Conservation (phyloP, 2,329 filamentous ascomycete genomes). For the Escovopsis sp. region DNA sequence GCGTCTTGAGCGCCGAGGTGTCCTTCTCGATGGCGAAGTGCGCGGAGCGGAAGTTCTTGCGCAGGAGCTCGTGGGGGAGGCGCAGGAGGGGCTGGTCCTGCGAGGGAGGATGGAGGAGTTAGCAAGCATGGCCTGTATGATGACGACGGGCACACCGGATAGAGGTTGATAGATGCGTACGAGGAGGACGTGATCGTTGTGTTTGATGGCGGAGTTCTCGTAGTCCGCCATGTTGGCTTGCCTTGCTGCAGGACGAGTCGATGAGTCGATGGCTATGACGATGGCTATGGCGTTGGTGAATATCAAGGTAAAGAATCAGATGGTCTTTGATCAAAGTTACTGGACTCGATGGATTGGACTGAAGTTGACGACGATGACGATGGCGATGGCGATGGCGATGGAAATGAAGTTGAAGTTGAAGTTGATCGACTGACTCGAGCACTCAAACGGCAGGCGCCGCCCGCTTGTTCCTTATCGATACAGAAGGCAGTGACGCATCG, state of each 20-base stretch:
- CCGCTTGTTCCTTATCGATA: too few relatives aligned
- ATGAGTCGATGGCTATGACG: too few relatives aligned
- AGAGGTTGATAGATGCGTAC: slow-evolving; percentile 22
- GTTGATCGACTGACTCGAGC: too few relatives aligned
- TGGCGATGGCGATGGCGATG: too few relatives aligned
- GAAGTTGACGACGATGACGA: too few relatives aligned
- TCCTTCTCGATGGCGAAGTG: slow-evolving; percentile 65
- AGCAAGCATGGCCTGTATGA: not conserved
- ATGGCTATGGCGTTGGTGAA: too few relatives aligned
- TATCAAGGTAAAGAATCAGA: too few relatives aligned
- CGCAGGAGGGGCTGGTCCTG: slow-evolving; percentile 91
- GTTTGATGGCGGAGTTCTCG: slow-evolving; percentile 53
- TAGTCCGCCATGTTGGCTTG: slow-evolving; percentile 37
- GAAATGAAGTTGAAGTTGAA: too few relatives aligned
- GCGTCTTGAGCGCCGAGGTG: slow-evolving; percentile 44
- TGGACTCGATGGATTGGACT: too few relatives aligned
- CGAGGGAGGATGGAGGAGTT: not conserved
- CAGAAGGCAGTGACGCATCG: too few relatives aligned
- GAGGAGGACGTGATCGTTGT: slow-evolving; percentile 61
- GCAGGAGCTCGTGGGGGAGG: slow-evolving; percentile 80
- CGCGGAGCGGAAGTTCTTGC: slow-evolving; percentile 84
- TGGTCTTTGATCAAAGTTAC: too few relatives aligned
- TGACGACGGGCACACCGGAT: slow-evolving; percentile 2
- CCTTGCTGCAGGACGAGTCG: not conserved
- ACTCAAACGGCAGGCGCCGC: too few relatives aligned